Conservation (phyloP, 768 basidiomycete species). For the Sutorius australiensis region DNA sequence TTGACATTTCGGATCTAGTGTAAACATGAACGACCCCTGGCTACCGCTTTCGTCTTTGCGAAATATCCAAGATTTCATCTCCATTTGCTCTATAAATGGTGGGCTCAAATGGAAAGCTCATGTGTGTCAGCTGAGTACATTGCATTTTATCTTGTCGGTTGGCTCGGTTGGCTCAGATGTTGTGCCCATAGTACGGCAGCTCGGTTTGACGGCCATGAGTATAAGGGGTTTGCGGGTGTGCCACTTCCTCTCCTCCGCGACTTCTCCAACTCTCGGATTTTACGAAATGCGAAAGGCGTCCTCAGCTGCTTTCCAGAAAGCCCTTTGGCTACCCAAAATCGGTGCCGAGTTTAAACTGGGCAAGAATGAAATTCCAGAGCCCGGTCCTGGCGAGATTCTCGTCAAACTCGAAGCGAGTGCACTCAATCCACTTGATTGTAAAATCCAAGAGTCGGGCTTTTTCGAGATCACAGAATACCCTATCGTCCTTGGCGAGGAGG, state of each 20-base stretch:
- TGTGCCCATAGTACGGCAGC: background rate
- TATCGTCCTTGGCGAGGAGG: conserved; percentile 33
- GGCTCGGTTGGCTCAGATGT: background rate
- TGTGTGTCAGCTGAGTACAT: background rate
- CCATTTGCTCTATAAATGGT: too few species aligned
- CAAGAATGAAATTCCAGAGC: conserved; percentile 27
- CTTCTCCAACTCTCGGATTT: background rate
- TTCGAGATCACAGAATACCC: conserved; percentile 32
- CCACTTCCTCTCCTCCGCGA: background rate
- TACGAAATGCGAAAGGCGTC: background rate
- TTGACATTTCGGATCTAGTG: too few species aligned
- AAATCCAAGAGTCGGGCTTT: background rate
- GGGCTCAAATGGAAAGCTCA: too few species aligned
- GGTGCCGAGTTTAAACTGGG: conserved; percentile 2
- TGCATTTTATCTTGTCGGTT: background rate
- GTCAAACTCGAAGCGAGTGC: conserved; percentile 39
- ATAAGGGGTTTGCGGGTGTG: background rate
- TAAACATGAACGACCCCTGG: too few species aligned
- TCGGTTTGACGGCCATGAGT: background rate
- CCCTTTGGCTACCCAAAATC: conserved; percentile 12
- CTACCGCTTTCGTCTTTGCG: too few species aligned
- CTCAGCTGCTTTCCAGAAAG: conserved; percentile 6
- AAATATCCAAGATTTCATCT: too few species aligned
- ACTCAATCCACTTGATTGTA: conserved; percentile 42
- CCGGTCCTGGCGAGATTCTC: conserved; percentile 40